These are phyloP conservation scores for Thielaviopsis musarum DNA, from an alignment of 2,329 filamentous ascomycete genomes.

Conservation along the genomic window DNA sequence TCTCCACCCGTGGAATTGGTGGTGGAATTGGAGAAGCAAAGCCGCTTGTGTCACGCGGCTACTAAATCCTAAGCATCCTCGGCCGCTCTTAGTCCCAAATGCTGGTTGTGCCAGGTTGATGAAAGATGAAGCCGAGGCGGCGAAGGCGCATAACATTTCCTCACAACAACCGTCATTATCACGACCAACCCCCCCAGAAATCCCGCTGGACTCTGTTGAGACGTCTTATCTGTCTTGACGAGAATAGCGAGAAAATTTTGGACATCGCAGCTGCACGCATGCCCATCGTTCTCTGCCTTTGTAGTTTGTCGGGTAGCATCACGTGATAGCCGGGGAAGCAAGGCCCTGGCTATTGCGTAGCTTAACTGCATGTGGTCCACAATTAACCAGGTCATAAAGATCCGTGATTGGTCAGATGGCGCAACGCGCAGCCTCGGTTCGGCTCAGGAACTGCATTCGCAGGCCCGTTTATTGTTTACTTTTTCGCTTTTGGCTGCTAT, in stretches of 20 bases:
- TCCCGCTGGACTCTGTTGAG: too few species aligned
- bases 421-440: slow-evolving; percentile 3
- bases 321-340: neutral
- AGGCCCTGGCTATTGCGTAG: too few species aligned
- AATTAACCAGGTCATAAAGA: neutral
- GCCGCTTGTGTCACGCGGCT: neutral
- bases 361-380: neutral
- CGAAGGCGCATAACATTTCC: too few species aligned
- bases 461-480: neutral
- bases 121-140: neutral
- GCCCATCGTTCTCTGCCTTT: too few species aligned
- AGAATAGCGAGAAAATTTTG: too few species aligned
- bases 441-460: neutral
- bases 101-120: too few species aligned
- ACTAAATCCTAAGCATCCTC: neutral
- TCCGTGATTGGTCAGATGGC: neutral
- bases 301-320: neutral
- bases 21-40: neutral
- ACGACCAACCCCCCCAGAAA: too few species aligned
- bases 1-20: neutral
- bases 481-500: neutral
- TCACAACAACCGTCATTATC: too few species aligned
- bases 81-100: neutral
- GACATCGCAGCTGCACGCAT: too few species aligned
- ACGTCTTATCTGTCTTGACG: too few species aligned